Base-by-base conservation (phyloP, 441 rosid species). In the Adansonia gregorii region DNA sequence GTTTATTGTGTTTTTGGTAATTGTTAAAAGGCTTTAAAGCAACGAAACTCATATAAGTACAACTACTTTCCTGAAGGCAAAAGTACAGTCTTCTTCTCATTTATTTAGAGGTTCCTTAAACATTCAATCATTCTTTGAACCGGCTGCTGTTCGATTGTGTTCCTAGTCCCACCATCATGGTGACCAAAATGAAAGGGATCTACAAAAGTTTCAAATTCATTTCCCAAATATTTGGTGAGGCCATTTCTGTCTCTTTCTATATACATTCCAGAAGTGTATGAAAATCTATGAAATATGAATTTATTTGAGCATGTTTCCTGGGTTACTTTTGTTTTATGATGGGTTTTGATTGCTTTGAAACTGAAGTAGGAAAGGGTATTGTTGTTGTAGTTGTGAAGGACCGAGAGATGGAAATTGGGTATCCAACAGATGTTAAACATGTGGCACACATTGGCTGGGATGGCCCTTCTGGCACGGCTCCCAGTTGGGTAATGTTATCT, bases 131-230 rank as follows among this genome's bases (percentile, higher is more conserved):
- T 61, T 77, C 73, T 20, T 72, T 51, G 55, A 69, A 65, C 63
- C 55, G 60, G 6, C 14, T 58, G 55, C 49, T 27, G 35, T 27
- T 65, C 70, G 41, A 52, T 78, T 72, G 73, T 59, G 45, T 54
- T 78, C 84, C 63, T 41, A n/a, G 61, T 74, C 72, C 71, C 74
- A 31, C 70, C 31, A 56, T 67, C 71, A 94, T 92, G 98, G 86
- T 93, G 12, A 84, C 89, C 74, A 95, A 91, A 82, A 91, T 95
- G 78, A 94, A 92, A 81, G 97, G 96, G 76, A 83, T 95, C 73
- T 93, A 88, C 79, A 95, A 91, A 87, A 86, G 99, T 67, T 93
- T 95, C 90, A 93, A 93, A 82, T 92, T 73, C 80, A 88, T 95
- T 76, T 83, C 97, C 71, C 93, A 95, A 84, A 93, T 95, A 68